Evolutionary conservation across 1,284 basidiomycete species (phyloP).

Genomic region (Ceratobasidium sp.): DNA sequence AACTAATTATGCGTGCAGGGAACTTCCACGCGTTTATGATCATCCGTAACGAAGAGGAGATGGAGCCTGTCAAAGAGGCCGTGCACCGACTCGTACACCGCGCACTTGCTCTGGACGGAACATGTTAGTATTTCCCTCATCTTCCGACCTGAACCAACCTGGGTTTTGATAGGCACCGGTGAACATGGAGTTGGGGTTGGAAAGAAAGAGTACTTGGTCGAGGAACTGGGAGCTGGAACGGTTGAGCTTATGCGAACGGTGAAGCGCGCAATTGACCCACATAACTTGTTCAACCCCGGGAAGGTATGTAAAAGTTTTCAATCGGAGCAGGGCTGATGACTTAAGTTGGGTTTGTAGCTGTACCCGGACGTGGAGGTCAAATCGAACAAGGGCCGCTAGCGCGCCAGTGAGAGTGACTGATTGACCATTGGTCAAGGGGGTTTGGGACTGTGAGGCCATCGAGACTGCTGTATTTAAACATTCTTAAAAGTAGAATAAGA

Average conservation of each 20-base stretch:
- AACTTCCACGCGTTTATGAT: slow-evolving; percentile 64
- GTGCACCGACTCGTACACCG: slow-evolving; percentile 55
- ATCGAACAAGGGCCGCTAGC: slow-evolving; percentile 5
- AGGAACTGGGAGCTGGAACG: slow-evolving; percentile 81
- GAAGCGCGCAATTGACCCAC: slow-evolving; percentile 77
- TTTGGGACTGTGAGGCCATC: neutral
- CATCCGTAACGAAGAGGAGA: slow-evolving; percentile 53
- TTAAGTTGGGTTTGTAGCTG: neutral
- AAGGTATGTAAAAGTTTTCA: slow-evolving; percentile 58
- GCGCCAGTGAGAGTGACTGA: no score
- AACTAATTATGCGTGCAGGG: slow-evolving; percentile 54
- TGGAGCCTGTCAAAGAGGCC: slow-evolving; percentile 51
- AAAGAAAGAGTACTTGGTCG: slow-evolving; percentile 75
- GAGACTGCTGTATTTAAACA: neutral
- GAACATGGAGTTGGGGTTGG: slow-evolving; percentile 89
- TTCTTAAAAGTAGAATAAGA: neutral
- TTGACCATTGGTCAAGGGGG: neutral
- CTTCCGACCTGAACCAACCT: neutral
- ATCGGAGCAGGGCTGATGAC: neutral
- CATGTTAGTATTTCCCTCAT: slow-evolving; percentile 58
- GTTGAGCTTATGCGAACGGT: slow-evolving; percentile 83
- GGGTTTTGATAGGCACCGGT: slow-evolving; percentile 66
- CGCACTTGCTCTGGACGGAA: slow-evolving; percentile 54
- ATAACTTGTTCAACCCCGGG: slow-evolving; percentile 82
- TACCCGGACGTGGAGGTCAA: slow-evolving; percentile 24